Base-by-base conservation (phyloP, 2,329 filamentous ascomycete genomes). In the Curvularia lunata region DNA sequence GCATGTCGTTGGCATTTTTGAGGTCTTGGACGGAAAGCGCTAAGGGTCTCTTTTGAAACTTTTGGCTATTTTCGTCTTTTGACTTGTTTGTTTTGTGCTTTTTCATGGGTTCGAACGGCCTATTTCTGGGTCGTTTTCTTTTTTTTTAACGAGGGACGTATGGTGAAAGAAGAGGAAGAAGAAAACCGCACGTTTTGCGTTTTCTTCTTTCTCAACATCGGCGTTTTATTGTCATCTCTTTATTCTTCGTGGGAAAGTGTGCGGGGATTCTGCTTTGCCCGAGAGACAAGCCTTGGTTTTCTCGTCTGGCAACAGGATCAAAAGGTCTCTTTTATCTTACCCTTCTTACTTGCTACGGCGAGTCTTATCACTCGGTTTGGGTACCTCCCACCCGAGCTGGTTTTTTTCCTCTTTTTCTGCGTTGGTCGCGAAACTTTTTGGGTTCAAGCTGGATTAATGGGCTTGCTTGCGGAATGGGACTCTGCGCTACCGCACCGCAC, bases 1-100 rank as follows among this genome's bases (percentile, higher is more conserved):
- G 28, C 67, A 72, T 43, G 75, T 77, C 30, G 70, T 75, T 0
- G 73, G 75, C 21, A 77, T 77, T 30, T 77, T 77, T 38, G 73
- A 77, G 69, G 75, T 77, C 10, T 52, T 77, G 47, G 71, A 75
- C 28, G 73, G 74, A 1, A 70, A 68, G 62, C 67, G 58, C 48
- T 75, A 65, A 52, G 28, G 8, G 21, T 7, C 1, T n/a, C 21
- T 38, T n/a, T n/a, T n/a, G n/a, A n/a, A n/a, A n/a, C n/a, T n/a
- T n/a, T 37, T 21, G 5, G 30, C 21, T 38, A n/a, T 42, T 32
- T 12, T 12, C 32, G 32, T 34, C 32, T 30, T n/a, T n/a, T 9
- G 28, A 30, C 28, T 10, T 30, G 8, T 12, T 18, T 25, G 1
- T 12, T 25, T 5, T 27, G n/a, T 43, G 10, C 41, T 25, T 43